These are phyloP conservation scores for Blastomyces parvus DNA, from an alignment of 2,329 filamentous ascomycete species.

Conservation along the genomic window DNA sequence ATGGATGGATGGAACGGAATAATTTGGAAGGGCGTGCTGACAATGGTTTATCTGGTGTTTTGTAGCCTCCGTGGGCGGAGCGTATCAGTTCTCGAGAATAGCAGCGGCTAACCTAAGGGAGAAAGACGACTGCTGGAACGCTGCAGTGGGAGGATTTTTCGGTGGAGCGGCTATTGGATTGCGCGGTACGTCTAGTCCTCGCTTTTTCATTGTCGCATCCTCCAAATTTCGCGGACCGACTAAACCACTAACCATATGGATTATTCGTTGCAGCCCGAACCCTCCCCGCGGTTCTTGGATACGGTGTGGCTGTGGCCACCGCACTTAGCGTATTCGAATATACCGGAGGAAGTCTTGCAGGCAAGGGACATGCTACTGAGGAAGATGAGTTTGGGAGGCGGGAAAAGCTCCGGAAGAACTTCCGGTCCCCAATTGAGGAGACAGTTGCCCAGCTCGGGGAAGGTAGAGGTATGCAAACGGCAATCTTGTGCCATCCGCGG, in stretches of 20 bases:
- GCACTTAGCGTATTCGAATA: slow-evolving; percentile 57
- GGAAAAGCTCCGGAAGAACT: slow-evolving; percentile 62
- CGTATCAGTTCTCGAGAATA: slow-evolving; percentile 67
- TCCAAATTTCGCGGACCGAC: slow-evolving; percentile 13
- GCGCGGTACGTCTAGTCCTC: slow-evolving; percentile 45
- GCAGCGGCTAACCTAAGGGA: slow-evolving; percentile 76
- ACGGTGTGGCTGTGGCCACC: slow-evolving; percentile 51
- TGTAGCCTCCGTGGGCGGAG: slow-evolving; percentile 60
- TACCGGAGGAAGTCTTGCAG: slow-evolving; percentile 53
- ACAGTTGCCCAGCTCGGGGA: slow-evolving; percentile 75
- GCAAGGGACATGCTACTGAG: slow-evolving; percentile 45
- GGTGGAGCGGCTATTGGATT: slow-evolving; percentile 65
- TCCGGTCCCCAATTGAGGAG: slow-evolving; percentile 65
- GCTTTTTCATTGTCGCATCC: slow-evolving; percentile 18
- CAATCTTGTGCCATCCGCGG: not conserved
- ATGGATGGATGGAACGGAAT: not conserved
- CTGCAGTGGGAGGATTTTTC: slow-evolving; percentile 65
- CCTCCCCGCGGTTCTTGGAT: slow-evolving; percentile 61
- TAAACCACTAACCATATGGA: not conserved
- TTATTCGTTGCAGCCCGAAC: slow-evolving; percentile 44
- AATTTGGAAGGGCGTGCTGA: not conserved
- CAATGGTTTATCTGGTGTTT: slow-evolving; percentile 1
- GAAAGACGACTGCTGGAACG: slow-evolving; percentile 70
- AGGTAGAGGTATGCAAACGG: slow-evolving; percentile 59
- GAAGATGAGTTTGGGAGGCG: slow-evolving; percentile 69